A percentile compares a stretch with the other conserved stretches of the same genome.
These are phyloP conservation scores for Ophiostoma piceae DNA, from an alignment of 2,329 filamentous ascomycete species.

Conservation along the genomic window DNA sequence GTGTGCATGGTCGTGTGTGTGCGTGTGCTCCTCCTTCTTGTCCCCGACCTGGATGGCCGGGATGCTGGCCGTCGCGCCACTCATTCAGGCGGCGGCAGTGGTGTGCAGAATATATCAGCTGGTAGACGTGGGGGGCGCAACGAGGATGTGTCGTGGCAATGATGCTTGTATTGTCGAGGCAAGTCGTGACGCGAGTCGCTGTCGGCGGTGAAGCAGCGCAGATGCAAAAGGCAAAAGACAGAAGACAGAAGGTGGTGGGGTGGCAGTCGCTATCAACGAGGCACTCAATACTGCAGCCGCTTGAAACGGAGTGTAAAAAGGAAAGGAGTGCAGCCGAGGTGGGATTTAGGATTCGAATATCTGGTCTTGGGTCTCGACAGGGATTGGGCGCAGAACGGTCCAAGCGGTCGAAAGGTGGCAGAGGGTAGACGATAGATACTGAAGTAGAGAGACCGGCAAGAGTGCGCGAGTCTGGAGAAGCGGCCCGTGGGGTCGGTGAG, in stretches of 20 bases:
- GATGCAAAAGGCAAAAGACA: not conserved
- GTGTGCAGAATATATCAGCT: not conserved
- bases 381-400: not conserved
- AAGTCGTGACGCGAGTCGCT: not conserved
- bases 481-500: not conserved
- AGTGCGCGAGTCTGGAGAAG: not conserved
- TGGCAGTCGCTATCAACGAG: not conserved
- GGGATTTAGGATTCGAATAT: not conserved
- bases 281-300: not conserved
- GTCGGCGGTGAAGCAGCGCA: not conserved
- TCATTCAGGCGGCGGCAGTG: constrained; percentile 2
- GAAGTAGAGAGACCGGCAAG: not conserved
- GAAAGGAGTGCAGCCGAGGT: not conserved
- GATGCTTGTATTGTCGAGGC: not conserved
- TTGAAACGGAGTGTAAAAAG: constrained; percentile 5
- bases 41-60: constrained; percentile 37
- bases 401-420: not conserved
- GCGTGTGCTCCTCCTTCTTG: constrained; percentile 27
- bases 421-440: not conserved
- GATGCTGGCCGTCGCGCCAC: constrained; percentile 40
- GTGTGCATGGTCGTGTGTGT: constrained; percentile 18
- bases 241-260: not conserved
- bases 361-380: not conserved
- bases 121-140: not conserved
- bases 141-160: not conserved